These are phyloP conservation scores for Emergomyces pasteurianus DNA, from an alignment of 2,329 filamentous ascomycete species.

Conservation along the genomic window DNA sequence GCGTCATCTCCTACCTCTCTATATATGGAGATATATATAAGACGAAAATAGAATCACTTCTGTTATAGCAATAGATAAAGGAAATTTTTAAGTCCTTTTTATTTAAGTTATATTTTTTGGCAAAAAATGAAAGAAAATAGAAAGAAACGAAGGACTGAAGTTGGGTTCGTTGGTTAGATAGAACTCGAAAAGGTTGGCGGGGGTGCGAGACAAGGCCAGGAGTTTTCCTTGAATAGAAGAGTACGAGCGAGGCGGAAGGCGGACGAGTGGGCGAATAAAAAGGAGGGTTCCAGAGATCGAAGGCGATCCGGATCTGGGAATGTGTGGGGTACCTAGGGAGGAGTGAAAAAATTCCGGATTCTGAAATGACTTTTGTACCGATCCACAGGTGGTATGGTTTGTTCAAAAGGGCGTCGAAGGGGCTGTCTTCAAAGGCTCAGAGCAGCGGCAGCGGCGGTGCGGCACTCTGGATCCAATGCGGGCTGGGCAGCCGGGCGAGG, in stretches of 20 bases:
- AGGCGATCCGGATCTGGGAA: neutral
- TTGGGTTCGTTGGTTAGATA: neutral
- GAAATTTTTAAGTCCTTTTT: neutral
- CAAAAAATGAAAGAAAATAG: neutral
- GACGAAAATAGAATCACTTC: neutral
- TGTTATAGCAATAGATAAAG: neutral
- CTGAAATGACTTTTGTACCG: neutral
- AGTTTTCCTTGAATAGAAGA: neutral
- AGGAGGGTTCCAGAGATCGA: neutral
- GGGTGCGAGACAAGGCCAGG: neutral
- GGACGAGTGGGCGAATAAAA: neutral
- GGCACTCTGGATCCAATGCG: neutral
- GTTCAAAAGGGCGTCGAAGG: neutral
- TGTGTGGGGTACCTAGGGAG: neutral
- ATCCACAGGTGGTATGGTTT: neutral
- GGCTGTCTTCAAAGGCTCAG: neutral
- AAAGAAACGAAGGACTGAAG: neutral
- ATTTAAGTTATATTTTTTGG: neutral
- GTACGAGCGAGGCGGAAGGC: neutral
- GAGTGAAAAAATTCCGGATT: neutral
- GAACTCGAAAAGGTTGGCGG: neutral
- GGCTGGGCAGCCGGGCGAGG: neutral
- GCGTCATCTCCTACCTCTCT: constrained; percentile 23
- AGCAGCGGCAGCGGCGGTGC: neutral
- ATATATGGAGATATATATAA: neutral